phyloP scores from a whole-genome alignment of 345 rosid species.

The Lumnitzera littorea region DNA sequence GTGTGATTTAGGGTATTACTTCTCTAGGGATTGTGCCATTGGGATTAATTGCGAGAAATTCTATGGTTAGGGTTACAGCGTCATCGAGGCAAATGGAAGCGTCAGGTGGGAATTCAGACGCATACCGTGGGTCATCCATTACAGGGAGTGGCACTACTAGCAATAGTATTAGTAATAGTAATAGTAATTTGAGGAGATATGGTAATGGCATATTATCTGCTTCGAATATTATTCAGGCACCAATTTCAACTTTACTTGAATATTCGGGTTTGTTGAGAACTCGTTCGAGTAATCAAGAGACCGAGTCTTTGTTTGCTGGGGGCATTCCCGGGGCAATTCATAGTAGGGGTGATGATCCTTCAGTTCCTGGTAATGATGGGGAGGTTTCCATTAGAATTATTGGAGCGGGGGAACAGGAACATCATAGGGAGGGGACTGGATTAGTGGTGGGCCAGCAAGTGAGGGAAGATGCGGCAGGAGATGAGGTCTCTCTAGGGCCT shows the following conservation, averaged over 20 bases:
- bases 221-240: constrained; percentile 83
- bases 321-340: constrained; percentile 14
- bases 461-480: constrained; percentile 30
- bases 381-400: constrained; percentile 96
- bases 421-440: constrained; percentile 38
- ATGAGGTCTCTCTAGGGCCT: constrained; percentile 24
- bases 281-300: constrained; percentile 42
- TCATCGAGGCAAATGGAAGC: constrained; percentile 55
- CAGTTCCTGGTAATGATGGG: constrained; percentile 30
- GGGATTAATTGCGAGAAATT: constrained; percentile 4
- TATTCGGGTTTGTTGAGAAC: constrained; percentile 82
- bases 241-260: constrained; percentile 79
- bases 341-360: constrained; percentile 36
- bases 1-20: background rate
- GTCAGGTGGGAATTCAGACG: constrained; percentile 53
- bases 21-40: constrained; percentile 6
- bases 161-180: constrained; percentile 16
- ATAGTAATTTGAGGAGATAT: constrained; percentile 44
- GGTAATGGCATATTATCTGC: constrained; percentile 48
- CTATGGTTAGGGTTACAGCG: constrained; percentile 54
- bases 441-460: constrained; percentile 51
- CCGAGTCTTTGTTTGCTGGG: constrained; percentile 36
- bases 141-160: constrained; percentile 13
- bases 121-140: constrained; percentile 48
- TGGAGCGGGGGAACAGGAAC: constrained; percentile 74